Evolutionary conservation across 1,139 yeast species (phyloP), one percentile per base, ranked within the genome.

Genomic region (Kodamaea anthophila): DNA sequence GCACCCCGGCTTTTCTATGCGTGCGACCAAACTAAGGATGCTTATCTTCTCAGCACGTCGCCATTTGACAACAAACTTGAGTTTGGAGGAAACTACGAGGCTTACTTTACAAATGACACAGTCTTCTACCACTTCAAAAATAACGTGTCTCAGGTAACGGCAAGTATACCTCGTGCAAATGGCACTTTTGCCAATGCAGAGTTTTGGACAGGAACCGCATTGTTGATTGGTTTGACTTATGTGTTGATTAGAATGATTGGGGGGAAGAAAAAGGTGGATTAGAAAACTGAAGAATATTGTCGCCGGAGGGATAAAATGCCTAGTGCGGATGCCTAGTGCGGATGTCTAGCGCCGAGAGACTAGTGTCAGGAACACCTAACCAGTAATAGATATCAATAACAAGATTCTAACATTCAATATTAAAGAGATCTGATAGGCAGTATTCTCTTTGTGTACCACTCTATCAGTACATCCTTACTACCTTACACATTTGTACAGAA

Each of bases 101-200:
- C 47, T 11, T 62, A 53, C 33, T 66, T 66, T 42, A 62, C 70
- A 9, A 51, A 60, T 12, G 57, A 64, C 36, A 61, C 71, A 0
- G 65, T 62, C 2, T 65, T 63, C 36, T 66, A 61, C 38, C 69
- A 63, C 34, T 44, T 55, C 9, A 29, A 30, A 13, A 35, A 30
- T 21, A 30, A 13, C 16, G 30, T 9, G n/a, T 34, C 48, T 3
- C 12, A 15, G 8, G 21, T 42, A 9, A 32, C 29, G 5, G 38
- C 39, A 9, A 28, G 24, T 3, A 49, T 57, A 19, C 62, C 62
- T 3, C 41, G 43, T 30, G 60, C 51, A 0, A 30, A 32, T 2
- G 34, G 47, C 2, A 37, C 36, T 5, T 43, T 46, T 32, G 44
- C 38, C 13, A 28, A 37, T 7, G 36, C 44, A 3, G 46, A 42